Percentiles rank a stretch among this genome's conserved stretches.
Evolutionary conservation across 345 rosid species (phyloP).

Genomic region (Physaria fendleri): DNA sequence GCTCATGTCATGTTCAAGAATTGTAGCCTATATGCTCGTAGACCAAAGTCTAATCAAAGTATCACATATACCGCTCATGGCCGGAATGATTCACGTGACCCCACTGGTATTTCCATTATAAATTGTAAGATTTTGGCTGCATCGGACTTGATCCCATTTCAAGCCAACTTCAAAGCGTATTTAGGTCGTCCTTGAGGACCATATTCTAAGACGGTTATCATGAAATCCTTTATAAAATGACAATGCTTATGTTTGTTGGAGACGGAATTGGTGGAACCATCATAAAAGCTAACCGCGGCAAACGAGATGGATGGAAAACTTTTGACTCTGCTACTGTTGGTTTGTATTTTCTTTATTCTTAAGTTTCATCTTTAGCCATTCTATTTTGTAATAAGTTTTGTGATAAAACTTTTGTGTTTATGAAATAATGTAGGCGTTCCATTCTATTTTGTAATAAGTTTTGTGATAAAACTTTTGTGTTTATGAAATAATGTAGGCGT

Average conservation of each 20-base stretch:
- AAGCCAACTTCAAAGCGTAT: constrained; percentile 42
- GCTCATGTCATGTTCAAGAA: constrained; percentile 78
- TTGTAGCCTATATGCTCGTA: constrained; percentile 71
- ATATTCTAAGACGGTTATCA: constrained; percentile 60
- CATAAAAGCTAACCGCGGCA: constrained; percentile 49
- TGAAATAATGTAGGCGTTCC: too few relatives aligned
- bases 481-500: too few relatives aligned
- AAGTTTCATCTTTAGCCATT: neutral
- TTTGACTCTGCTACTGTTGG: constrained; percentile 82
- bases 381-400: too few relatives aligned
- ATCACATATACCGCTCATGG: constrained; percentile 72
- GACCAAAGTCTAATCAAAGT: constrained; percentile 52
- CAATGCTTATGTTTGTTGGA: constrained; percentile 56
- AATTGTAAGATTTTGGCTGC: constrained; percentile 55
- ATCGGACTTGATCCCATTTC: constrained; percentile 45
- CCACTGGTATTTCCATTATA: constrained; percentile 57
- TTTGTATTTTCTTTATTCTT: too few relatives aligned
- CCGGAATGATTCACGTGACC: constrained; percentile 62
- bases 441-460: too few relatives aligned
- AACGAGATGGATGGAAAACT: constrained; percentile 73
- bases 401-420: too few relatives aligned
- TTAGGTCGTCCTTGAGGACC: constrained; percentile 76
- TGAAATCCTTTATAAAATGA: constrained; percentile 48
- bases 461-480: too few relatives aligned
- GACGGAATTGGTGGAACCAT: constrained; percentile 67